A percentile compares a stretch with the other conserved stretches of the same genome.
Evolutionary conservation across 2,329 filamentous ascomycete genomes (phyloP).

Genomic region (Plenodomus lindquistii): DNA sequence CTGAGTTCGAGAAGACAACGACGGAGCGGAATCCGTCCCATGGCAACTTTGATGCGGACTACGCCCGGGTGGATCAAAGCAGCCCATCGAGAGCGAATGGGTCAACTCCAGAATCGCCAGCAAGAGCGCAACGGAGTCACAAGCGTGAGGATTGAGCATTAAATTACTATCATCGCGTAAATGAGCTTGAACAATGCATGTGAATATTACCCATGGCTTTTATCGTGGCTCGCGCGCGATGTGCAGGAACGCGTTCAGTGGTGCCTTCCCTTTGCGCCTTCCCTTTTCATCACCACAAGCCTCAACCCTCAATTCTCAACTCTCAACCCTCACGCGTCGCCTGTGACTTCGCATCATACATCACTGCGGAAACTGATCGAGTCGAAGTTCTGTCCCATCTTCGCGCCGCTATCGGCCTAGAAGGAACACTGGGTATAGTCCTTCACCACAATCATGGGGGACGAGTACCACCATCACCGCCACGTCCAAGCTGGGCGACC

Average conservation of each 20-base stretch:
- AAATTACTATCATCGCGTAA: background rate
- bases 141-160: slow-evolving; percentile 30
- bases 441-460: slow-evolving; percentile 19
- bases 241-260: slow-evolving; percentile 6
- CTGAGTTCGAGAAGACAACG: slow-evolving; percentile 75
- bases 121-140: slow-evolving; percentile 20
- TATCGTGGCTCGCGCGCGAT: background rate
- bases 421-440: background rate
- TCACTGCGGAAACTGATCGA: background rate
- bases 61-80: slow-evolving; percentile 3
- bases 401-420: background rate
- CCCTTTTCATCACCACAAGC: slow-evolving; percentile 4
- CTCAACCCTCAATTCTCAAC: background rate
- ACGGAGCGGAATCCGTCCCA: slow-evolving; percentile 50
- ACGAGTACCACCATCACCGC: slow-evolving; percentile 14
- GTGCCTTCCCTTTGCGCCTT: slow-evolving; percentile 29
- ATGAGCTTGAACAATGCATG: background rate
- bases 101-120: slow-evolving; percentile 30
- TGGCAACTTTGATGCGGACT: slow-evolving; percentile 16
- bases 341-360: background rate
- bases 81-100: slow-evolving; percentile 14
- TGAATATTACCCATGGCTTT: background rate
- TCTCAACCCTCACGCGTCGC: background rate
- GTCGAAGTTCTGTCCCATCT: background rate
- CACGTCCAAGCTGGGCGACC: slow-evolving; percentile 7